Conservation (phyloP, 441 rosid genomes). For the Erodium texanum region DNA sequence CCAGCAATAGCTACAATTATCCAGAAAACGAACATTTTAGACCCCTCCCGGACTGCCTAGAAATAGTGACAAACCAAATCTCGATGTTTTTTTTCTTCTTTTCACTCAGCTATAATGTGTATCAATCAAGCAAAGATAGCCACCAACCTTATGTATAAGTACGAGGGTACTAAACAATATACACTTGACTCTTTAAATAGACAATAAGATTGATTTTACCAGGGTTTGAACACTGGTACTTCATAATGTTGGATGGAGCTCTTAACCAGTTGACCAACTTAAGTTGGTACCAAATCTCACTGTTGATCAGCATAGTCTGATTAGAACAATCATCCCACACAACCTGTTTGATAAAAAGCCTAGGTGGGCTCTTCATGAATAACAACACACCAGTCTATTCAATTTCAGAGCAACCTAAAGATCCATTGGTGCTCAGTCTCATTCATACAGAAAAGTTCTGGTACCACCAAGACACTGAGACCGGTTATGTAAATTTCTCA, state of each 20-base stretch:
- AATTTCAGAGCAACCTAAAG: not conserved
- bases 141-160: too few relatives aligned
- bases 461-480: not conserved
- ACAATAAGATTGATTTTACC: too few relatives aligned
- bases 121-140: too few relatives aligned
- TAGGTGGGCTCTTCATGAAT: not conserved
- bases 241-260: too few relatives aligned
- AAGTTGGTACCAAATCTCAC: not conserved
- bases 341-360: not conserved
- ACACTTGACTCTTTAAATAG: too few relatives aligned
- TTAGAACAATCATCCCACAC: not conserved
- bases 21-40: too few relatives aligned
- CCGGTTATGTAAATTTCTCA: not conserved
- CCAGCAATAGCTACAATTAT: not conserved
- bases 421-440: not conserved
- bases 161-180: too few relatives aligned
- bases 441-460: not conserved
- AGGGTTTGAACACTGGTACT: too few relatives aligned
- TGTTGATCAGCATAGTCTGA: not conserved
- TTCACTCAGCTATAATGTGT: too few relatives aligned
- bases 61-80: not conserved
- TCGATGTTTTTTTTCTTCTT: too few relatives aligned
- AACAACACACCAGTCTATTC: not conserved
- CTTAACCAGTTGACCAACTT: too few relatives aligned
- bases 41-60: not conserved